Conservation (phyloP, 257 asterid species). For the Solanum stenotomum region DNA sequence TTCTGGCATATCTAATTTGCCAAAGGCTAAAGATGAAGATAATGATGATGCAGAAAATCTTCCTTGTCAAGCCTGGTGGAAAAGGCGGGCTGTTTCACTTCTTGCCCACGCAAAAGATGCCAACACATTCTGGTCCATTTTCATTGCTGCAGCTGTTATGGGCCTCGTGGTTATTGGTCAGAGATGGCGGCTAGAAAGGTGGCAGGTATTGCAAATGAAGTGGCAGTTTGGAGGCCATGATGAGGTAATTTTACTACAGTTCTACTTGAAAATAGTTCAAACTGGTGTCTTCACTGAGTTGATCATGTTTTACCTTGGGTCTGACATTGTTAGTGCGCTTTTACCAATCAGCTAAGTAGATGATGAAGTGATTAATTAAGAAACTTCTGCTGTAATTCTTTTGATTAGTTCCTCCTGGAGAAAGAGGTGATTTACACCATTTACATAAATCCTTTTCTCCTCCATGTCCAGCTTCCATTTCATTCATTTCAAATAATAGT, state of each 20-base stretch:
- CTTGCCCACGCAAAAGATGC: slow-evolving; percentile 75
- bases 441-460: neutral
- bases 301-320: neutral
- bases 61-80: slow-evolving; percentile 96
- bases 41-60: slow-evolving; percentile 34
- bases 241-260: slow-evolving; percentile 35
- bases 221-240: slow-evolving; percentile 35
- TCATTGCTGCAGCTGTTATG: slow-evolving; percentile 79
- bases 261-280: neutral
- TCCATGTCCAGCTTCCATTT: neutral
- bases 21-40: slow-evolving; percentile 24
- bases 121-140: slow-evolving; percentile 71
- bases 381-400: neutral
- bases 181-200: slow-evolving; percentile 71
- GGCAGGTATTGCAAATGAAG: slow-evolving; percentile 60
- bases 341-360: neutral
- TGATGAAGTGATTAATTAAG: neutral
- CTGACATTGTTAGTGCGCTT: neutral
- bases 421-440: neutral
- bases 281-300: neutral
- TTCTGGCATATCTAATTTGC: slow-evolving; percentile 23
- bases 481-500: neutral
- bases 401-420: neutral
- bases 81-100: slow-evolving; percentile 52
- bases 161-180: slow-evolving; percentile 79